Conservation (phyloP, 2,329 filamentous ascomycete genomes). For the Gliomastix tumulicola region DNA sequence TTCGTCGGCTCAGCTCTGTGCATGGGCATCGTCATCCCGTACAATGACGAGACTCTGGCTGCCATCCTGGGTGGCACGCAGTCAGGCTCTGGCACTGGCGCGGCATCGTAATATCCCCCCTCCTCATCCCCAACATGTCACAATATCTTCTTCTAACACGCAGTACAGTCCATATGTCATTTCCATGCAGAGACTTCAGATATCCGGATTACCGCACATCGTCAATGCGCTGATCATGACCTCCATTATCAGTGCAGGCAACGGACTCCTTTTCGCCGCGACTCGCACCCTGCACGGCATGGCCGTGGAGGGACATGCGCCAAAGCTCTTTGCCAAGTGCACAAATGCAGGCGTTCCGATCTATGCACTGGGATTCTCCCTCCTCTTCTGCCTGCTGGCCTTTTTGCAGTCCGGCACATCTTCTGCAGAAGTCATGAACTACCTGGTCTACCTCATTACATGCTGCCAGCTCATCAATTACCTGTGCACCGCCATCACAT, state of each 20-base stretch:
- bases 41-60: slow-evolving; percentile 36
- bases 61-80: slow-evolving; percentile 40
- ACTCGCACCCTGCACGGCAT: slow-evolving; percentile 62
- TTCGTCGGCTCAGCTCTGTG: slow-evolving; percentile 59
- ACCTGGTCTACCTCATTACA: slow-evolving; percentile 64
- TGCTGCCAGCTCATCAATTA: slow-evolving; percentile 65
- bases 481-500: slow-evolving; percentile 57
- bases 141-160: no score
- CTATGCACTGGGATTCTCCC: slow-evolving; percentile 42
- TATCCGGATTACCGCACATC: slow-evolving; percentile 57
- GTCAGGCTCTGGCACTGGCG: slow-evolving; percentile 9
- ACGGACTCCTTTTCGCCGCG: slow-evolving; percentile 68
- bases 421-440: slow-evolving; percentile 59
- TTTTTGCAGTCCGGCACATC: slow-evolving; percentile 58
- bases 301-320: slow-evolving; percentile 57
- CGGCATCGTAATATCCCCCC: slow-evolving; percentile 22
- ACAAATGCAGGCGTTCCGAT: slow-evolving; percentile 57
- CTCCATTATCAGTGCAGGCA: slow-evolving; percentile 71
- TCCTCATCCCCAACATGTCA: no score
- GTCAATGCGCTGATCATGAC: slow-evolving; percentile 75
- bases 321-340: slow-evolving; percentile 49
- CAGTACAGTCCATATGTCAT: slow-evolving; percentile 63
- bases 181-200: slow-evolving; percentile 52
- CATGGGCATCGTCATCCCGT: slow-evolving; percentile 45
- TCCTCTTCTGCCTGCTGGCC: slow-evolving; percentile 55